Base-by-base conservation (phyloP, 192 early-diverging fungal species). In the Chytriomyces confervae region DNA sequence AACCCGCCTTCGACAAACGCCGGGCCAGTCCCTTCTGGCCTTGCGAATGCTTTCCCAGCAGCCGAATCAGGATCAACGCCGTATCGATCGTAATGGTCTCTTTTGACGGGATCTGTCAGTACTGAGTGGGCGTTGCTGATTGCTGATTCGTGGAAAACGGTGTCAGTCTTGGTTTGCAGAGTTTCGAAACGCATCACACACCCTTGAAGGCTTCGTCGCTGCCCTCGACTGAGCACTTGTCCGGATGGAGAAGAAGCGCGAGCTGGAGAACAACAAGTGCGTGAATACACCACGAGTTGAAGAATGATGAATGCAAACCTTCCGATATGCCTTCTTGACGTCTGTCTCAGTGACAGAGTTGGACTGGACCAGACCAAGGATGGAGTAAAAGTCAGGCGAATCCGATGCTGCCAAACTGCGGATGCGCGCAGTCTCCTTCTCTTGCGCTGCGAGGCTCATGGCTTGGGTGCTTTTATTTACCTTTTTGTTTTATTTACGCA, bases 201-300 rank as follows among this genome's bases (percentile, higher is more conserved):
- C 91, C 80, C 83, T 96, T 96, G 77, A 96, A 96, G 0, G 94
- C 94, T 77, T 96, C 94, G 69, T 94, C 94, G 27, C 93, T 92
- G 13, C 94, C 93, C 5, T 93, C 91, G 16, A 93, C 93, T 3
- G 80, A 87, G 68, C 94, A 94, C 77, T 96, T 96, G 70, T 96
- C 94, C 2, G 94, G 94, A 71, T 96, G 94, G 75, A 96, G 92
- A 57, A 89, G 85, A 43, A 96, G 86, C 44, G 94, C 94, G 51
- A 94, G 84, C 87, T 92, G 77, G 47, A 9, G 2, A 13, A 13
- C 9, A n/a, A 2, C 13, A 20, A 57, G 53, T 36, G 0, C 2
- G 20, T 13, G 53, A 57, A 57, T 57, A n/a, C 16, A 20, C 13
- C 16, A 20, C 3, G 53, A 57, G 53, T 57, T 57, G 53, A 20